phyloP scores from a whole-genome alignment of 164 flowering plant genomes.

The Magnolia kwangsiensis region DNA sequence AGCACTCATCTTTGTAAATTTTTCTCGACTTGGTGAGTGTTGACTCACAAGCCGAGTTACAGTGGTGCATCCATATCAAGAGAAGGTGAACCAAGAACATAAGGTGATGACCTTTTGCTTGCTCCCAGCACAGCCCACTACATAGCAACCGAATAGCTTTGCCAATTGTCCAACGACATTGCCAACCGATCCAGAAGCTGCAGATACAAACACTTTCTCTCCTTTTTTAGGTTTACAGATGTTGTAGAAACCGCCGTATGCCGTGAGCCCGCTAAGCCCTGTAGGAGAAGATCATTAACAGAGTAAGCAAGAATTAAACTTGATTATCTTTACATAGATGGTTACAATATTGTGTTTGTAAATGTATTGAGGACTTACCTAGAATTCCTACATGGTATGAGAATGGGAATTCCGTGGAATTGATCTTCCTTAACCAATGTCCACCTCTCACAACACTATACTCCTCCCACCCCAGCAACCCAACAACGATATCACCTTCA shows the following conservation, averaged over 20 bases:
- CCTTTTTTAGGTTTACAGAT: slow-evolving; percentile 71
- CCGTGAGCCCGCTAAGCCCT: slow-evolving; percentile 73
- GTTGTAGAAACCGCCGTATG: slow-evolving; percentile 69
- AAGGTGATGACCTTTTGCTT: slow-evolving; percentile 48
- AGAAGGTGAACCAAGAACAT: not conserved
- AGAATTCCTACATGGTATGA: slow-evolving; percentile 62
- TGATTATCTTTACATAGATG: no score
- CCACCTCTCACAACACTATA: slow-evolving; percentile 36
- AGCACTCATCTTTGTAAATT: not conserved
- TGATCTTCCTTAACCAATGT: slow-evolving; percentile 40
- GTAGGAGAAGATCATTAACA: not conserved
- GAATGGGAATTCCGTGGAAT: slow-evolving; percentile 52
- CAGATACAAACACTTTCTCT: slow-evolving; percentile 76
- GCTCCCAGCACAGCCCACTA: slow-evolving; percentile 75
- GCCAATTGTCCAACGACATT: slow-evolving; percentile 77
- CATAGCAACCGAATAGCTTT: slow-evolving; percentile 67
- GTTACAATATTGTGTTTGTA: no score
- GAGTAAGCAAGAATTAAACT: no score
- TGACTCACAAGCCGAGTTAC: not conserved
- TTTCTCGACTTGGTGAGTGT: not conserved
- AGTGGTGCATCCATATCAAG: not conserved
- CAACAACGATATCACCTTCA: slow-evolving; percentile 62
- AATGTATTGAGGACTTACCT: slow-evolving; percentile 27
- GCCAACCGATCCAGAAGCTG: slow-evolving; percentile 85
- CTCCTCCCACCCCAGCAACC: slow-evolving; percentile 56